Evolutionary conservation across 192 early-diverging fungal genomes (phyloP), one percentile per base, ranked within the genome.

Genomic region (Entomortierella lignicola): DNA sequence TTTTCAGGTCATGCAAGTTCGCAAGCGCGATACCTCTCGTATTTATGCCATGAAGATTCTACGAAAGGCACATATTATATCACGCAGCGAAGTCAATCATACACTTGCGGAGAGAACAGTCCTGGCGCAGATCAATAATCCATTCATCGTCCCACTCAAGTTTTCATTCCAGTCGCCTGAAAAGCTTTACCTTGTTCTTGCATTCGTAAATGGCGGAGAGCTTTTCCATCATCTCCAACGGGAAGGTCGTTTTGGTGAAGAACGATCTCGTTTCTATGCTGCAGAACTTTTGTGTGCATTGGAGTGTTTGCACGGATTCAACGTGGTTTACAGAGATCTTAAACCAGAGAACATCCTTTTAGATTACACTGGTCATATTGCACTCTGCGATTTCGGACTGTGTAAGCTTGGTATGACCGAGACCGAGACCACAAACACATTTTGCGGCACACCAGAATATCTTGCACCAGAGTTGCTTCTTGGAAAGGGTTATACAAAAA

Each of bases 381-480:
- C 93, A 0, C 88, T 98, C 25, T 94, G 93, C 66, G 97, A 99
- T 85, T 95, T 97, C 82, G 98, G 96, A 2, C 85, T 97, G 66
- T 95, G 93, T 86, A 96, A 97, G 80, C 84, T 96, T 44, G 95
- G 96, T 77, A 98, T 97, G 92, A 92, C 91, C 32, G 95, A 96
- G 74, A 92, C 93, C 53, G 94, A 94, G 62, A 94, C 91, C 41
- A 98, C 98, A 30, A 90, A 92, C 80, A 97, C 97, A 0, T 97
- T 98, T 65, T 98, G 97, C 81, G 98, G 98, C 12, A 99, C 98
- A 12, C 97, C 97, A n/a, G 98, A 99, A 75, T 99, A 98, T 80
- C 91, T 99, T 53, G 95, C 97, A 0, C 94, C 92, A 12, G 97
- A 99, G 86, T 80, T 99, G 23, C 82, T 99, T 12, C 85, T 91